Evolutionary conservation across 345 rosid species (phyloP), one percentile per base, ranked within the genome.

Genomic region (Eucalyptus coolabah): DNA sequence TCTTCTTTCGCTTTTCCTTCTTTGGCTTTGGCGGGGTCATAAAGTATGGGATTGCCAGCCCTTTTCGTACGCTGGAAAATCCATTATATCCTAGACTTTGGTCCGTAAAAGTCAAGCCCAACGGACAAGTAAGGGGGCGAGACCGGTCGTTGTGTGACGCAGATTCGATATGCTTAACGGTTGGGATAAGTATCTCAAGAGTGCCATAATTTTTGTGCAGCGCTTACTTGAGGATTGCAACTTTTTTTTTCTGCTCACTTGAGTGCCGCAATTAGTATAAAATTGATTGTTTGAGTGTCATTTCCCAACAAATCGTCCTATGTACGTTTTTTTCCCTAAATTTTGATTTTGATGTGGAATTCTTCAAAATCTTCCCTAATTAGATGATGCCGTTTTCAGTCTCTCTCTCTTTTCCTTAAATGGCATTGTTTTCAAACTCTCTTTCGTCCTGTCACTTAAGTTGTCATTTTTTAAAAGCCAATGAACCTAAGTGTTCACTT

Each of bases 151-250:
- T 18, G 44, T 34, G 19, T 17, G 81, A 18, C 1, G 13, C 44
- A 1, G 24, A 69, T 69, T 2, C 12, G 13, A 69, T 69, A 17
- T 9, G 10, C 23, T 67, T 16, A 67, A 67, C 40, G 80, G 63
- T 56, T 2, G 14, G 13, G 63, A 23, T 24, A 56, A 56, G 63
- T 56, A 56, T 26, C 1, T 0, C 1, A 56, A 2, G 30, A 56
- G 6, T 23, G 2, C 9, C 30, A 56, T 10, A 24, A 56, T 3
- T 56, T 53, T 53, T 5, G 11, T 53, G 4, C 0, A 0, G 11
- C 0, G 1, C 30, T 56, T 12, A 24, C 13, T 2, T 23, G 63
- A 56, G 63, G 12, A 24, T 0, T 23, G 30, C 10, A 23, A 56
- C 6, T 56, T 23, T 23, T 53, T 53, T 51, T 56, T 23, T 24